Percentiles rank a stretch among this genome's conserved stretches.
phyloP scores from a whole-genome alignment of 257 asterid species.

The Verbena officinalis region DNA sequence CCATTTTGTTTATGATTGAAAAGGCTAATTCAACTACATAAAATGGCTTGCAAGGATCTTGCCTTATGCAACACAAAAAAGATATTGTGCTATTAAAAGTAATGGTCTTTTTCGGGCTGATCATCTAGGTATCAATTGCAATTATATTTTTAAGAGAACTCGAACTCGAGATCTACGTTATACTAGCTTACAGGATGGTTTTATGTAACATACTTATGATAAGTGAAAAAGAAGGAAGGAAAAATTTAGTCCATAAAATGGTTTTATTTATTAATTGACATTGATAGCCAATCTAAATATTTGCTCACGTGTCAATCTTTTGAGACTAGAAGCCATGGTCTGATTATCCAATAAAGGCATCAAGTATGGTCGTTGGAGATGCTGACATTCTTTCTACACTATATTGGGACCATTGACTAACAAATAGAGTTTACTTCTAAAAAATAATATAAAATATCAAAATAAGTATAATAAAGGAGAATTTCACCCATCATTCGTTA shows the following conservation, averaged over 20 bases:
- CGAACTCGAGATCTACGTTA: slow-evolving; percentile 23
- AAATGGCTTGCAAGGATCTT: too few species aligned
- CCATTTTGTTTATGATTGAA: background rate
- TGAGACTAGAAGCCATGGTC: background rate
- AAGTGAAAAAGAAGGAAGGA: background rate
- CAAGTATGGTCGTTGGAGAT: slow-evolving; percentile 31
- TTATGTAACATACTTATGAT: too few species aligned
- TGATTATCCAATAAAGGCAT: slow-evolving; percentile 8
- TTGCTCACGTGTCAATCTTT: background rate
- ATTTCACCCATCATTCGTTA: too few species aligned
- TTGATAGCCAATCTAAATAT: slow-evolving; percentile 1
- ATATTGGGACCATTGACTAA: slow-evolving; percentile 32
- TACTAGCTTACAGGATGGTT: background rate
- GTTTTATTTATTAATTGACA: background rate
- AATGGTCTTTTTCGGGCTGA: too few species aligned
- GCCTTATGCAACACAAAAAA: too few species aligned
- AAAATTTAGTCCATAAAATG: background rate
- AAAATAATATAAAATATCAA: too few species aligned
- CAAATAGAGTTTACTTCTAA: background rate
- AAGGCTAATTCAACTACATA: slow-evolving; percentile 16
- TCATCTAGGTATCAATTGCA: too few species aligned
- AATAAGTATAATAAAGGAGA: too few species aligned
- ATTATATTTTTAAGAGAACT: background rate
- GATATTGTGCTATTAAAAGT: too few species aligned
- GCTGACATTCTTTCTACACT: slow-evolving; percentile 32